Percentiles rank a stretch among this genome's conserved stretches.
phyloP scores from a whole-genome alignment of 108 stramenopile species.

The Conticribra guillardii region DNA sequence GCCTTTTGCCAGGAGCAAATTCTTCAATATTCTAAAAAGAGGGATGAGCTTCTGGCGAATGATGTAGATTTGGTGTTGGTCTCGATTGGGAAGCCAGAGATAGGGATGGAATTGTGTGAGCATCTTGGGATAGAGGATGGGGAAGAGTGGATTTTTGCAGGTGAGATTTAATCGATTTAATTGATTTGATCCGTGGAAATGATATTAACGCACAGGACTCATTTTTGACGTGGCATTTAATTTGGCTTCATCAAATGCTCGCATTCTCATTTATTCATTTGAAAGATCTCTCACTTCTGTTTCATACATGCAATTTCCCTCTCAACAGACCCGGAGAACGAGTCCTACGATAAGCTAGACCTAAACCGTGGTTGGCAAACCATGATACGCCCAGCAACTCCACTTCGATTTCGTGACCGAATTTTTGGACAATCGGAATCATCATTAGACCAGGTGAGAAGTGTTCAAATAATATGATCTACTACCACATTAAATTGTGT shows the following conservation, averaged over 20 bases:
- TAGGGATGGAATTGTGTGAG: slow-evolving; percentile 53
- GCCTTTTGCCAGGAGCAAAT: slow-evolving; percentile 87
- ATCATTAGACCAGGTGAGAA: slow-evolving; percentile 20
- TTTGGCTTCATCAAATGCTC: too few relatives aligned
- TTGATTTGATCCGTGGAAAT: too few relatives aligned
- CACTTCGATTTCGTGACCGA: slow-evolving; percentile 63
- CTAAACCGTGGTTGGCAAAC: slow-evolving; percentile 68
- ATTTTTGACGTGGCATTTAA: too few relatives aligned
- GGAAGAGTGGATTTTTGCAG: slow-evolving; percentile 61
- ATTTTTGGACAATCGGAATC: slow-evolving; percentile 37
- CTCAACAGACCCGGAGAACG: slow-evolving; percentile 63
- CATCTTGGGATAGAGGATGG: slow-evolving; percentile 60
- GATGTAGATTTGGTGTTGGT: slow-evolving; percentile 57
- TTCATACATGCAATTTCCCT: background rate
- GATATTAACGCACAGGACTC: too few relatives aligned
- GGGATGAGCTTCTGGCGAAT: slow-evolving; percentile 58
- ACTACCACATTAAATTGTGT: background rate
- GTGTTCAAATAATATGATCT: too few relatives aligned
- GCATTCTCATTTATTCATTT: too few relatives aligned
- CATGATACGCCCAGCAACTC: slow-evolving; percentile 66
- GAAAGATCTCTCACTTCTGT: background rate
- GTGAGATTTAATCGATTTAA: slow-evolving; percentile 8
- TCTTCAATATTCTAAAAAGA: slow-evolving; percentile 62
- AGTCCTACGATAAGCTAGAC: slow-evolving; percentile 55
- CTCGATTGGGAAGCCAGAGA: slow-evolving; percentile 74